Evolutionary conservation across 352 stramenopile genomes (phyloP), one percentile per base, ranked within the genome.

Genomic region (Halophytophthora batemanensis): DNA sequence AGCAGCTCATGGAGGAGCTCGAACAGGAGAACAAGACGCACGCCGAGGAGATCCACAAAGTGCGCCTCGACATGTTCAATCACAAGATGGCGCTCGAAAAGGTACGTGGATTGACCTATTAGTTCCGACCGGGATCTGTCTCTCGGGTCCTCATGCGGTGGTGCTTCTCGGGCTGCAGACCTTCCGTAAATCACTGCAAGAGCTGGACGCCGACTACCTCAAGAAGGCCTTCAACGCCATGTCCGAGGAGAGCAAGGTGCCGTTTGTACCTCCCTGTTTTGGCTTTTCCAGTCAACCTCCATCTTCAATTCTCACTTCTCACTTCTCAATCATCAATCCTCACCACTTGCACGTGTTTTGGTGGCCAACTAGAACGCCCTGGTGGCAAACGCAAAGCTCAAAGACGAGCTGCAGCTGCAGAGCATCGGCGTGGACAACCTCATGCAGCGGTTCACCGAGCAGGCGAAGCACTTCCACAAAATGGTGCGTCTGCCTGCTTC

Each of bases 61-160:
- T 90, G 39, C 70, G 77, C 8, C 64, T 90, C 34, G 80, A 90
- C 52, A 87, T 88, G 77, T 90, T 90, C 53, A 90, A 90, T 48
- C 80, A 89, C 70, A 90, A 89, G 48, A 89, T 90, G 77, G 77
- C 77, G 31, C 64, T 90, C 22, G 80, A 90, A 56, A 87, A 90
- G 73, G 75, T 86, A 31, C 6, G 19, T 4, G 5, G 14, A 58
- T 37, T 23, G n/a, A 4, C 41, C 34, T 17, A 18, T 31, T 8
- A 10, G 4, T 31, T 31, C 25, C 25, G 4, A 31, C 25, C 25
- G 8, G 25, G 4, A 8, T 31, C 18, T 25, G 10, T 21, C 21
- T 45, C 12, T 11, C 1, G 25, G 25, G 25, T 31, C 25, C 25
- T 31, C 25, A 31, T 31, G 25, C 25, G 25, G 25, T 8, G 19